Evolutionary conservation across 345 rosid genomes (phyloP).

Genomic region (Linum lewisii): DNA sequence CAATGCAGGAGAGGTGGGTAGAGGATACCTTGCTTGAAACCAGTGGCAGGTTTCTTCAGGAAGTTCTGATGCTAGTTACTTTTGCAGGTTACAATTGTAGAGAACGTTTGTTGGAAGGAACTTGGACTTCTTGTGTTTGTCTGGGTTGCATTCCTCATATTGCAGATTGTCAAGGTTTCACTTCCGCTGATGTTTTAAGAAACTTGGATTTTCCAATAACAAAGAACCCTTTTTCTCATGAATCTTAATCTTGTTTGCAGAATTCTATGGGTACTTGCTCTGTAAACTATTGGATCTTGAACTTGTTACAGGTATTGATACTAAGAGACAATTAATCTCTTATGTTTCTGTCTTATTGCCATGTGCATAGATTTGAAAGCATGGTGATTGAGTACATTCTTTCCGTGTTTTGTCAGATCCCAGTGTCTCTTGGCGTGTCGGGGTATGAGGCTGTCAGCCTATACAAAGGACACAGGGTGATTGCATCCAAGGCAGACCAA

Average conservation of each 20-base stretch:
- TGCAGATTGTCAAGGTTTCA: slow-evolving; percentile 64
- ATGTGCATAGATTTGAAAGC: not conserved
- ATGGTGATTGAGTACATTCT: not conserved
- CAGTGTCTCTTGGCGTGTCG: slow-evolving; percentile 4
- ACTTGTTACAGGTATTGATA: slow-evolving; percentile 5
- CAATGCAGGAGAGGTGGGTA: slow-evolving; percentile 26
- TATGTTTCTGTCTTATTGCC: not conserved
- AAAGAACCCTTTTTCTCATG: slow-evolving; percentile 13
- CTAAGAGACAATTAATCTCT: not conserved
- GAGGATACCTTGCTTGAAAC: slow-evolving; percentile 3
- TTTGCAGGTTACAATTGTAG: slow-evolving; percentile 43
- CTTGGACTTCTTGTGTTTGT: slow-evolving; percentile 71
- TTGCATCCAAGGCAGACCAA: slow-evolving; percentile 2
- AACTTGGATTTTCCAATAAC: not conserved
- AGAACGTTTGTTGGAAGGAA: slow-evolving; percentile 74
- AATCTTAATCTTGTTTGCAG: not conserved
- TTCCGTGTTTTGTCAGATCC: slow-evolving; percentile 3
- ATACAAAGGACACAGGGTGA: slow-evolving; percentile 6
- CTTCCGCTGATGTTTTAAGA: slow-evolving; percentile 1
- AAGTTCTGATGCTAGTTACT: slow-evolving; percentile 4
- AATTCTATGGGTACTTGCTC: not conserved
- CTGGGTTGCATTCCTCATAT: slow-evolving; percentile 55
- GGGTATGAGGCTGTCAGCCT: slow-evolving; percentile 5
- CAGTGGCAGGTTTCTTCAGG: not conserved
- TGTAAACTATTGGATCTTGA: not conserved